Percentiles rank a stretch among this genome's conserved stretches.
Conservation (phyloP, 1,284 basidiomycete species). For the Ustilago trichophora region DNA sequence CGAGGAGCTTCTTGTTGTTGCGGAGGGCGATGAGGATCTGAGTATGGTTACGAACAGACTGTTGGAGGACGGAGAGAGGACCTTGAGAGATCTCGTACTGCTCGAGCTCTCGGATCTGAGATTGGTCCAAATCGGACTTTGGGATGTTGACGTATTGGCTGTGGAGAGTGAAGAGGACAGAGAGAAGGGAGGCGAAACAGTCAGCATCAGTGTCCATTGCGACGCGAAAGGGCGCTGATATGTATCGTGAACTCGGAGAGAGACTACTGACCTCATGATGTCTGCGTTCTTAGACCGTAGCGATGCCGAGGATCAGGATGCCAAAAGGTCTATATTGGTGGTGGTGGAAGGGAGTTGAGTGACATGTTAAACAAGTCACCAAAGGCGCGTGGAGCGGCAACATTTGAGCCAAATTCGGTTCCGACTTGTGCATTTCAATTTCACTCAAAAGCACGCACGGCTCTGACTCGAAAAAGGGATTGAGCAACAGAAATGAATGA, state of each 20-base stretch:
- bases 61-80: conserved; percentile 95
- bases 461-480: conserved; percentile 16
- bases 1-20: conserved; percentile 98
- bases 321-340: neutral
- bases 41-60: conserved; percentile 95
- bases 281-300: neutral
- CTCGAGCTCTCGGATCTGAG: conserved; percentile 91
- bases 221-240: no score
- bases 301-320: neutral
- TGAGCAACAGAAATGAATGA: neutral
- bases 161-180: neutral
- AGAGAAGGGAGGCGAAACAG: neutral
- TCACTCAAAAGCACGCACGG: neutral
- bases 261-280: conserved; percentile 23
- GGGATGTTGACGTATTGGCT: conserved; percentile 97
- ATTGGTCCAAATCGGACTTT: conserved; percentile 96
- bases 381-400: neutral
- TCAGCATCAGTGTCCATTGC: neutral
- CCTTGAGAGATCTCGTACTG: conserved; percentile 70
- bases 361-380: neutral
- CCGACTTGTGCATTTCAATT: conserved; percentile 10
- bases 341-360: neutral
- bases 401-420: conserved; percentile 11
- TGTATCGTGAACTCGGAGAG: no score
- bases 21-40: conserved; percentile 96